phyloP scores from a whole-genome alignment of 2,329 filamentous ascomycete genomes.

The Penicillium sp. region DNA sequence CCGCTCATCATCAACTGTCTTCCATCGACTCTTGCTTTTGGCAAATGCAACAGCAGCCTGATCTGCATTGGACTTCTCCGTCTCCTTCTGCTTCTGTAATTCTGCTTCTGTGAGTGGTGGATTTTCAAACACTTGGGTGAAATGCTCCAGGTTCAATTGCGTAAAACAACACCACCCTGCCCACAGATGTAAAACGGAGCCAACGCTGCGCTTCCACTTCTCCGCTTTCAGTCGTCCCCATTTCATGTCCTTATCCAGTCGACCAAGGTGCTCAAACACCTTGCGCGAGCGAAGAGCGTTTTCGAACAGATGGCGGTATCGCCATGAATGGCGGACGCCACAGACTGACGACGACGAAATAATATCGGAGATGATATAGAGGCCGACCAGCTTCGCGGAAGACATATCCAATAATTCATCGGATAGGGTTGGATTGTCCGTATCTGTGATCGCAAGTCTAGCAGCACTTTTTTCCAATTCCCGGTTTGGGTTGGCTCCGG shows the following conservation, averaged over 20 bases:
- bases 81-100: slow-evolving; percentile 39
- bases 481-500: slow-evolving; percentile 63
- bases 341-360: slow-evolving; percentile 73
- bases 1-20: slow-evolving; percentile 45
- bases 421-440: slow-evolving; percentile 32
- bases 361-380: slow-evolving; percentile 80
- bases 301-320: slow-evolving; percentile 79
- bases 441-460: slow-evolving; percentile 37
- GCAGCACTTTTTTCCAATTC: slow-evolving; percentile 31
- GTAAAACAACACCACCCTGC: slow-evolving; percentile 67
- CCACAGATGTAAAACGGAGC: slow-evolving; percentile 67
- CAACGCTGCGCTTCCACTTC: slow-evolving; percentile 78
- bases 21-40: slow-evolving; percentile 47
- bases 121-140: slow-evolving; percentile 68
- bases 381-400: slow-evolving; percentile 70
- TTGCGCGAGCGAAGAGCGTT: slow-evolving; percentile 63
- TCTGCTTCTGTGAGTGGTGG: slow-evolving; percentile 58
- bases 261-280: slow-evolving; percentile 72
- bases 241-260: slow-evolving; percentile 65
- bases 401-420: slow-evolving; percentile 62
- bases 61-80: slow-evolving; percentile 42
- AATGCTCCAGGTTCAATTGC: slow-evolving; percentile 67
- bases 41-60: slow-evolving; percentile 35
- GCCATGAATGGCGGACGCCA: slow-evolving; percentile 79
- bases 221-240: slow-evolving; percentile 82